Base-by-base conservation (phyloP, 2,329 filamentous ascomycete species). In the Periglandula ipomoeae region DNA sequence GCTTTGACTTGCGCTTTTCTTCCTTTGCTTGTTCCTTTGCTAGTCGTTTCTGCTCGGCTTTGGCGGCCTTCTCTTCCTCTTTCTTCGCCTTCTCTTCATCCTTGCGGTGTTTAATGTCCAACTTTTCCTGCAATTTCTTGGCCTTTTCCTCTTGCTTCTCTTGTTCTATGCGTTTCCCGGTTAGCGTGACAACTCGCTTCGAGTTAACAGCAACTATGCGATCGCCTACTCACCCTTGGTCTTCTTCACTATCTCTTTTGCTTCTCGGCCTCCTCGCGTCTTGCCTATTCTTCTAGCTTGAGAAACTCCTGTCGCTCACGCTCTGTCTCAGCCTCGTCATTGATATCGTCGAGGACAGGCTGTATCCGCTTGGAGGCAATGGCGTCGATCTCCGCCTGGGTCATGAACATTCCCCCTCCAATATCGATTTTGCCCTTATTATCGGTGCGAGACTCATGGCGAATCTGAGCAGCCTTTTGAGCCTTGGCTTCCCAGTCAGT, bases 321-420 rank as follows among this genome's bases (percentile, higher is more conserved):
- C 61, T 89, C 83, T 52, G 75, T 74, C 59, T 89, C 85, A 0
- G 87, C 87, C 60, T 83, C 87, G 46, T 87, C 82, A 47, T 84
- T 82, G 53, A 96, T 93, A 55, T 94, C 87, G 55, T 95, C 84
- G 5, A 96, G 65, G 0, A 93, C 81, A 4, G 90, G 90, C 62
- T 91, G 87, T 15, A 96, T 78, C 55, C 84, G 81, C 41, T 77
- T 80, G 11, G 81, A 77, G 3, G 90, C 90, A 55, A 95, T 86
- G 5, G 80, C 81, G 54, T 96, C 82, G 15, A 96, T 81, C 43
- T 89, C 86, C 5, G 80, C 74, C 56, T 85, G 81, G 34, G 89
- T 80, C 72, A 96, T 82, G 59, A 83, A 89, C 59, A 79, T 88
- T 7, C 89, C 88, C 40, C 85, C 84, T 4, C 91, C 90, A 48